Evolutionary conservation across 1,284 basidiomycete species (phyloP), one percentile per base, ranked within the genome.

Genomic region (Amylostereum chailletii): DNA sequence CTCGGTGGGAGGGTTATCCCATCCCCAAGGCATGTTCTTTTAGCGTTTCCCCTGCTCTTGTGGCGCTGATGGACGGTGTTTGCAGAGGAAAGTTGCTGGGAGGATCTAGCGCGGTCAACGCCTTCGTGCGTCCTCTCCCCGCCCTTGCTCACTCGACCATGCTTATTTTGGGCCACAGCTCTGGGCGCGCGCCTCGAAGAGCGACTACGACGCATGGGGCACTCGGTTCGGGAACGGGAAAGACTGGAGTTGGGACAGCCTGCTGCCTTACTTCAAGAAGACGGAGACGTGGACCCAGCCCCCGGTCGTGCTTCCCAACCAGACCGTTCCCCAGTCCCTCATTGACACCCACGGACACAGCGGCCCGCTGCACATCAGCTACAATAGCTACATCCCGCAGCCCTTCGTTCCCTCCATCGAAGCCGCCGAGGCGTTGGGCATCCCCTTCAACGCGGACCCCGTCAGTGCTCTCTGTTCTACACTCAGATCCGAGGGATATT

Each of bases 191-290:
- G 46, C 37, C 19, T 29, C 32, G 46, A 47, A 41, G 29, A 39
- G 6, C 10, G 37, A 47, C 37, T 47, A 47, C 30, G 46, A 47
- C 37, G 36, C 46, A 2, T 43, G 42, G 42, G 62, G 51, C 44
- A 31, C 56, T 63, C 7, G 63, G 61, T 47, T 37, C 26, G 38
- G 41, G 19, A 39, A 69, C 1, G 61, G 56, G 41, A 67, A 74
- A 5, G 75, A 74, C 5, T 84, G 81, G 79, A 75, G 74, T 53
- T 84, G 79, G 79, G 59, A 71, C 32, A 69, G 70, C 7, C 58
- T 83, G 42, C 74, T 71, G 53, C 57, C 49, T 2, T 80, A 67
- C 57, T 75, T 76, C 71, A 69, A 70, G 53, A 73, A 72, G 62
- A 66, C 66, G 26, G 42, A 42, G 39, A 45, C 11, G 42, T 51